Evolutionary conservation across 2,329 filamentous ascomycete genomes (phyloP).

Genomic region (Monosporascus sp.): DNA sequence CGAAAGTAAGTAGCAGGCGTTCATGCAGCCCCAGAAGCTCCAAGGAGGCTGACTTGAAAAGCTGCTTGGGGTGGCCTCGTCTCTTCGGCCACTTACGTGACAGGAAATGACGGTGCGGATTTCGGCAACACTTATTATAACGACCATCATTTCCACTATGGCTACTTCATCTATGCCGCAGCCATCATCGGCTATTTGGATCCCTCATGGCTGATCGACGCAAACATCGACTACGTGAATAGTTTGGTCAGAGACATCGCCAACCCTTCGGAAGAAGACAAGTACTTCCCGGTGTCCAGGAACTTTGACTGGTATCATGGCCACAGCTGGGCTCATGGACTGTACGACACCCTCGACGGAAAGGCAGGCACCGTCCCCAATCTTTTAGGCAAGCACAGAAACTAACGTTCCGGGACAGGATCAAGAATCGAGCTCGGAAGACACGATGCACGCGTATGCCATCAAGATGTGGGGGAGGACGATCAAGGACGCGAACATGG

Average conservation of each 20-base stretch:
- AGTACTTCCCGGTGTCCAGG: constrained; percentile 74
- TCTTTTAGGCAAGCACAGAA: not conserved
- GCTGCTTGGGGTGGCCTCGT: constrained; percentile 75
- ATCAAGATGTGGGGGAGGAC: constrained; percentile 91
- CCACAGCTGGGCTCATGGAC: constrained; percentile 85
- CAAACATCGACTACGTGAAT: constrained; percentile 77
- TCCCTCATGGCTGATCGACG: constrained; percentile 59
- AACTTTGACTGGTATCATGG: constrained; percentile 93
- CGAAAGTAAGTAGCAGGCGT: constrained; percentile 43
- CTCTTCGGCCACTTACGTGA: constrained; percentile 67
- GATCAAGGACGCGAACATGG: constrained; percentile 71
- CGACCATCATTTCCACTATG: constrained; percentile 72
- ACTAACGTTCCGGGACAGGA: constrained; percentile 35
- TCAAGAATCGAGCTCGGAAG: constrained; percentile 85
- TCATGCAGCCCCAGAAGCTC: not conserved
- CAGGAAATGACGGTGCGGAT: constrained; percentile 65
- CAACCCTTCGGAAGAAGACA: constrained; percentile 67
- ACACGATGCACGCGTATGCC: constrained; percentile 80
- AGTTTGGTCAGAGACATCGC: constrained; percentile 76
- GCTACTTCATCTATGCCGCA: constrained; percentile 84
- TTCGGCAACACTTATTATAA: constrained; percentile 90
- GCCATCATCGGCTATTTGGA: constrained; percentile 79
- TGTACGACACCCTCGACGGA: constrained; percentile 66
- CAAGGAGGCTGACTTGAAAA: constrained; percentile 22
- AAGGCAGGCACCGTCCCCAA: constrained; percentile 42